Conservation (phyloP, 1,139 yeast genomes). For the Nakaseomyces glabratus region DNA sequence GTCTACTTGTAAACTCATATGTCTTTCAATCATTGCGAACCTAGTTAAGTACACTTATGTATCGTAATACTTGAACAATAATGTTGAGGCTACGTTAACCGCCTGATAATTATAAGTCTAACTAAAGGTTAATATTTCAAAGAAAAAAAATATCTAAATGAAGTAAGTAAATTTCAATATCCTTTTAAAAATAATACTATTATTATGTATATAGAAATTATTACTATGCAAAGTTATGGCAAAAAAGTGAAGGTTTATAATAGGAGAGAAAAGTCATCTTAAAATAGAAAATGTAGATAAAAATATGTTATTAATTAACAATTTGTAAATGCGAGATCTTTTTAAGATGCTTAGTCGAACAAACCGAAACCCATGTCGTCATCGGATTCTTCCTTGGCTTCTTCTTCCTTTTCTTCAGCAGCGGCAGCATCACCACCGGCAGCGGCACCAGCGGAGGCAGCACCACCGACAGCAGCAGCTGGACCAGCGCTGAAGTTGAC, state of each 20-base stretch:
- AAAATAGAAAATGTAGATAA: conserved; percentile 1
- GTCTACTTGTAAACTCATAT: no score
- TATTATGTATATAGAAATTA: conserved; percentile 1
- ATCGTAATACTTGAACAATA: no score
- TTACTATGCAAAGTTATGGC: conserved; percentile 6
- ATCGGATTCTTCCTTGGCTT: conserved; percentile 53
- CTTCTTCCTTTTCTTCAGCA: conserved; percentile 46
- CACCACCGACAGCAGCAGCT: conserved; percentile 53
- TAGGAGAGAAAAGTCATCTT: background rate
- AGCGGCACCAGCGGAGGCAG: conserved; percentile 48
- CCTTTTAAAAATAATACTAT: conserved; percentile 1
- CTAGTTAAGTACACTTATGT: no score
- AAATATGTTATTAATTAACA: conserved; percentile 6
- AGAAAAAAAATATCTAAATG: no score
- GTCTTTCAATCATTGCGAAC: no score
- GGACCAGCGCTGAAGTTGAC: conserved; percentile 72
- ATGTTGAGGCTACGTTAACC: no score
- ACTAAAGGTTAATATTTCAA: no score
- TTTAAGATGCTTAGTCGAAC: conserved; percentile 57
- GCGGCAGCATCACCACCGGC: conserved; percentile 51
- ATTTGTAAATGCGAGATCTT: no score
- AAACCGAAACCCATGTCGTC: conserved; percentile 83
- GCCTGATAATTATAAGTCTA: no score
- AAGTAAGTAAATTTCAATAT: no score
- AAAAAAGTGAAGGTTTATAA: background rate